Evolutionary conservation across 768 basidiomycete species (phyloP).

Genomic region (Mycena venus): DNA sequence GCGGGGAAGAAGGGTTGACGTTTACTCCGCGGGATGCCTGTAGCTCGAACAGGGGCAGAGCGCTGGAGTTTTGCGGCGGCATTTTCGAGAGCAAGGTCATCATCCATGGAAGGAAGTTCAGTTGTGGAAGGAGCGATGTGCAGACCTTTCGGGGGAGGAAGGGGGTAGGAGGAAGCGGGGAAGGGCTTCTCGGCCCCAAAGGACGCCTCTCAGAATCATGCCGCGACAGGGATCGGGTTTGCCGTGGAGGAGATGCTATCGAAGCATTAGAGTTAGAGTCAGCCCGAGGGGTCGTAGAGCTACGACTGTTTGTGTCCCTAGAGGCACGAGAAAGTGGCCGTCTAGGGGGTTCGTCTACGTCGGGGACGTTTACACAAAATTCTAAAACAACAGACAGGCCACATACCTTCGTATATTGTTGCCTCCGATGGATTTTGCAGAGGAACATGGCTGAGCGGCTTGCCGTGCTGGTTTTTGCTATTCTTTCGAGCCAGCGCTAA

Average conservation of each 20-base stretch:
- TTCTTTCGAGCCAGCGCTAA: slow-evolving; percentile 89
- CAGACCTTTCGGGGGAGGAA: slow-evolving; percentile 64
- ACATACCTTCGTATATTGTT: slow-evolving; percentile 84
- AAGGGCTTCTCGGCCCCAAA: slow-evolving; percentile 81
- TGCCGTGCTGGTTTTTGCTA: slow-evolving; percentile 80
- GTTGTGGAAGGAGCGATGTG: slow-evolving; percentile 37
- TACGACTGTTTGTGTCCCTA: slow-evolving; percentile 53
- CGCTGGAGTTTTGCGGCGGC: slow-evolving; percentile 39
- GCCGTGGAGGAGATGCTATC: slow-evolving; percentile 49
- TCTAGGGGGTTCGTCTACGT: slow-evolving; percentile 71
- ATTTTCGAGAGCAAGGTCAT: slow-evolving; percentile 60
- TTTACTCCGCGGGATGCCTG: slow-evolving; percentile 78
- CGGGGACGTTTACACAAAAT: slow-evolving; percentile 18
- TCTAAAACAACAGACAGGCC: slow-evolving; percentile 11
- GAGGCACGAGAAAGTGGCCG: slow-evolving; percentile 71
- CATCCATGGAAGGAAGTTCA: slow-evolving; percentile 60
- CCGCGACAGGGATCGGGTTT: slow-evolving; percentile 60
- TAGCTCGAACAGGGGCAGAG: slow-evolving; percentile 46
- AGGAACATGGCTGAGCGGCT: slow-evolving; percentile 51
- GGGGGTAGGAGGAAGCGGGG: slow-evolving; percentile 71
- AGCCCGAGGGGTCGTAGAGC: slow-evolving; percentile 61
- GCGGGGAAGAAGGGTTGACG: slow-evolving; percentile 75
- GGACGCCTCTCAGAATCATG: slow-evolving; percentile 71
- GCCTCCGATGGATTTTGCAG: slow-evolving; percentile 67
- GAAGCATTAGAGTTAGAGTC: slow-evolving; percentile 57